Percentiles rank a stretch among this genome's conserved stretches.
These are phyloP conservation scores for Mucor velutinosus DNA, from an alignment of 371 early-diverging fungal species.

Conservation along the genomic window DNA sequence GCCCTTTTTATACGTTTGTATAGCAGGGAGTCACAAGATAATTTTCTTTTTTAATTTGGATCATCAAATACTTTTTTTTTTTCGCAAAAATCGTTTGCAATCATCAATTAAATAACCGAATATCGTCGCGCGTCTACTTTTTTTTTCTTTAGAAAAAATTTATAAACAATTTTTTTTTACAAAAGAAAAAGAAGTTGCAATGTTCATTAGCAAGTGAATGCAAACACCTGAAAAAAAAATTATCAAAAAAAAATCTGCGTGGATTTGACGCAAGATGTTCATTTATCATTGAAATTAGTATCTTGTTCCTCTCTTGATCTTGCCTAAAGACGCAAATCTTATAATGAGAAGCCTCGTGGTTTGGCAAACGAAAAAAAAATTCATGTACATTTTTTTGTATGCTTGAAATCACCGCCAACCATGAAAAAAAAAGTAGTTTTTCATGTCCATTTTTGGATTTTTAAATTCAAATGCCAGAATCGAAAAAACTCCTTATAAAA, in stretches of 20 bases:
- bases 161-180: neutral
- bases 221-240: too few species aligned
- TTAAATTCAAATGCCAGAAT: constrained; percentile 13
- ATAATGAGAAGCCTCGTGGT: too few species aligned
- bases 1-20: constrained; percentile 20
- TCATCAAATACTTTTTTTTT: constrained; percentile 14
- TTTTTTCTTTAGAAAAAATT: neutral
- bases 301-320: too few species aligned
- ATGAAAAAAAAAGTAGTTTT: constrained; percentile 14
- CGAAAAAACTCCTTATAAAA: constrained; percentile 15
- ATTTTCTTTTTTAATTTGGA: constrained; percentile 19
- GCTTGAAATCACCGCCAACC: too few species aligned
- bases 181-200: neutral
- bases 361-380: too few species aligned
- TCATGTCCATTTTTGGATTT: constrained; percentile 7
- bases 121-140: constrained; percentile 5
- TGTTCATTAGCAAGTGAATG: neutral
- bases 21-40: constrained; percentile 19
- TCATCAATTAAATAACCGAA: constrained; percentile 1
- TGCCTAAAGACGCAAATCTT: too few species aligned
- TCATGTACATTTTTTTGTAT: neutral
- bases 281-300: too few species aligned
- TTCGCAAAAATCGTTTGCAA: neutral
- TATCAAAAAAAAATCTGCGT: too few species aligned
- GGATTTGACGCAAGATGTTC: too few species aligned